phyloP scores from a whole-genome alignment of 106 monocot species.

The Phalaenopsis equestris region DNA sequence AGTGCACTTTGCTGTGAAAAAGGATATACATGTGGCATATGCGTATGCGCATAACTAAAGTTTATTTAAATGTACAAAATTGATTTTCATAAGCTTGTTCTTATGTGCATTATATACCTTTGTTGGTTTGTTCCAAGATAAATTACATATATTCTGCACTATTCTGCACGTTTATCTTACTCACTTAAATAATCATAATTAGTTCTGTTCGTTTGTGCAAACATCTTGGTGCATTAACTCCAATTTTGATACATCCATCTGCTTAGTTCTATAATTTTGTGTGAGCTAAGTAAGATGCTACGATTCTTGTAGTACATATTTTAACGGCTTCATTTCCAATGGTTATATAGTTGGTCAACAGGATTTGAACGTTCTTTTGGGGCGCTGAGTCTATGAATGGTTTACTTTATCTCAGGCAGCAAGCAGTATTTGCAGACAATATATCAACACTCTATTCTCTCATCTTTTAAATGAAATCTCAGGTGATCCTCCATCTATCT shows the following conservation, averaged over 20 bases:
- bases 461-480: slow-evolving; percentile 65
- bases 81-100: no score
- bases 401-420: slow-evolving; percentile 38
- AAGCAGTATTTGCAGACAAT: slow-evolving; percentile 50
- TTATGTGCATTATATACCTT: no score
- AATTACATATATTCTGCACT: no score
- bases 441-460: slow-evolving; percentile 49
- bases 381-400: background rate
- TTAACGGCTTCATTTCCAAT: background rate
- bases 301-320: background rate
- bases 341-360: background rate
- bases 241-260: background rate
- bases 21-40: no score
- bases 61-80: no score
- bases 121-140: no score
- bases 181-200: background rate
- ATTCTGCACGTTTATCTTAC: no score
- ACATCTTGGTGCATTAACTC: background rate
- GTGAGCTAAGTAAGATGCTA: background rate
- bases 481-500: slow-evolving; percentile 36
- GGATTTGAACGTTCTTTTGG: background rate
- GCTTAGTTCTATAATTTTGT: background rate
- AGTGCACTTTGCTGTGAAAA: no score
- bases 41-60: no score
- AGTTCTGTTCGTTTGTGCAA: background rate